Conservation (phyloP, 176 grass and related monocot genomes). For the Carex cristatella region DNA sequence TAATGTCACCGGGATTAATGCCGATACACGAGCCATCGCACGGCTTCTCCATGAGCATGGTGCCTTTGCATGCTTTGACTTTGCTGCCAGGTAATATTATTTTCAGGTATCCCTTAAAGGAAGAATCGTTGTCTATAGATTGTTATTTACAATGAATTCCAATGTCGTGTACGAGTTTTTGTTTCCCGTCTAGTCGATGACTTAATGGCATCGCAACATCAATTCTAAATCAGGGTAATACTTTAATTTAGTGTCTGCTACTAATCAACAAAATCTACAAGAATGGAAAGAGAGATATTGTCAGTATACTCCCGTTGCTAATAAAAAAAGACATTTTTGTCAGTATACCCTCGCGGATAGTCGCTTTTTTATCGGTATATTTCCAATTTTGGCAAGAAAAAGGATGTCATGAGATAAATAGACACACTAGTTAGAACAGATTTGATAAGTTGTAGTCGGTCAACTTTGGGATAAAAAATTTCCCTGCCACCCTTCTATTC, state of each 20-base stretch:
- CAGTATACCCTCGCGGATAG: no score
- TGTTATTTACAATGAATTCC: not conserved
- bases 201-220: not conserved
- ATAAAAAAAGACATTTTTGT: no score
- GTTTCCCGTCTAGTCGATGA: not conserved
- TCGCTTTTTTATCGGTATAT: no score
- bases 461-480: no score
- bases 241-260: not conserved
- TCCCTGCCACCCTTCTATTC: no score
- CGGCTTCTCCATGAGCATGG: conserved; percentile 60
- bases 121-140: not conserved
- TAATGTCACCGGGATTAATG: conserved; percentile 62
- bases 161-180: not conserved
- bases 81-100: conserved; percentile 51
- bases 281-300: no score
- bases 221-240: not conserved
- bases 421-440: no score
- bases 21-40: conserved; percentile 51
- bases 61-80: conserved; percentile 84
- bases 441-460: no score
- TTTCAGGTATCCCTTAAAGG: not conserved
- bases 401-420: no score
- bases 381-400: no score
- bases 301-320: no score
- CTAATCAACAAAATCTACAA: not conserved